Base-by-base conservation (phyloP, 1,139 yeast species). In the Lodderomyces margitis region DNA sequence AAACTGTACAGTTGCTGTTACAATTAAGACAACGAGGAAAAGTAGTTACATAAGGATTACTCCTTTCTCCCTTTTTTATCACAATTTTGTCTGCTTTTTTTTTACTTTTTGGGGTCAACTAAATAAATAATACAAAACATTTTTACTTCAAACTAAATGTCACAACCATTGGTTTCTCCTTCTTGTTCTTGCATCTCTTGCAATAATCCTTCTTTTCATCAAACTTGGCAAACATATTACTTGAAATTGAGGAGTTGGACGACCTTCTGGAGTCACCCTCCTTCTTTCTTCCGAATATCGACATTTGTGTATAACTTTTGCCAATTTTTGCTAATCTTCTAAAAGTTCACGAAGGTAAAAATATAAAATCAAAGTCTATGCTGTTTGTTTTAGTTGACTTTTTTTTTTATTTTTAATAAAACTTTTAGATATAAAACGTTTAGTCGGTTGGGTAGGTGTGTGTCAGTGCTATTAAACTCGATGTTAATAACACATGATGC, bases 101-200 rank as follows among this genome's bases (percentile, higher is more conserved):
- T n/a, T 45, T 27, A 32, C 20, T 21, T 31, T 3, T 21, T 15
- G 5, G 7, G 30, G 25, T 10, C 19, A 34, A 41, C 25, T 23
- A 42, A 28, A 7, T 6, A 28, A 11, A 28, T 12, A 14, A n/a
- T n/a, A 4, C 11, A 24, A 24, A 4, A 24, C 11, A 24, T n/a
- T 4, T 24, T n/a, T 15, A 28, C 11, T 15, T 28, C 7, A 70
- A 59, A 49, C 75, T 68, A 52, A 70, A 68, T 34, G 67, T 61
- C 14, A 68, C 66, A 14, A 69, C 50, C 31, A 59, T 47, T 11
- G 74, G 74, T 35, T 59, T 50, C 41, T 56, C 51, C 39, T 55
- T 55, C 51, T 62, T 66, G 50, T 58, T 40, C 31, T 60, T 56
- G 55, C 75, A 71, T 46, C 77, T 61, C 47, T 66, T 66, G 21